phyloP scores from a whole-genome alignment of 164 flowering plant genomes.

The Aristolochia contorta region DNA sequence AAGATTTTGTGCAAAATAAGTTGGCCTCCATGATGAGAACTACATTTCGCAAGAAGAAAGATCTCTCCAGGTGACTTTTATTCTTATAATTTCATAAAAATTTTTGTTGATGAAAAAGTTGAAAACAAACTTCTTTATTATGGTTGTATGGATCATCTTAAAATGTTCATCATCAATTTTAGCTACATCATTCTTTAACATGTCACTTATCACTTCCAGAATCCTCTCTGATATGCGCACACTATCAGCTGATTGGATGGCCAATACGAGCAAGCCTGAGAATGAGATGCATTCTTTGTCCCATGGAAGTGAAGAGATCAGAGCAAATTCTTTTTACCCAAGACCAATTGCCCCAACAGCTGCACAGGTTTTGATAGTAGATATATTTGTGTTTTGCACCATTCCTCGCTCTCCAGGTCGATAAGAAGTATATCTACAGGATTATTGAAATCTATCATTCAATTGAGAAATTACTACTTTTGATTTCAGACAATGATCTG shows the following conservation, averaged over 20 bases:
- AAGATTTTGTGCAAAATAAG: constrained; percentile 95
- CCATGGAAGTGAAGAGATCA: constrained; percentile 78
- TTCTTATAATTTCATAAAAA: too few relatives aligned
- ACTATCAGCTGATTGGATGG: constrained; percentile 99
- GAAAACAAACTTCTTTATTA: too few relatives aligned
- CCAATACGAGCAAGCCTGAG: constrained; percentile 81
- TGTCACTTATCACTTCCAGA: constrained; percentile 42
- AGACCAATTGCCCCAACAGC: constrained; percentile 97
- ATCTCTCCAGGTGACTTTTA: constrained; percentile 62
- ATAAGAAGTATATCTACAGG: too few relatives aligned
- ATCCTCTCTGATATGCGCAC: constrained; percentile 98
- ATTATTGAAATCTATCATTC: too few relatives aligned
- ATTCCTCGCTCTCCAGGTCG: too few relatives aligned
- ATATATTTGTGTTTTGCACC: too few relatives aligned
- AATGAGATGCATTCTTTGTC: constrained; percentile 50
- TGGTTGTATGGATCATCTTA: too few relatives aligned
- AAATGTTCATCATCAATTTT: neutral
- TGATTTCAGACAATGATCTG: too few relatives aligned
- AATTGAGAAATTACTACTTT: too few relatives aligned
- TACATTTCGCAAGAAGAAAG: constrained; percentile 93
- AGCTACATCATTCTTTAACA: neutral
- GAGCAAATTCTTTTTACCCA: constrained; percentile 62
- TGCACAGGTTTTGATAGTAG: constrained; percentile 56
- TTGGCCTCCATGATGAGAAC: constrained; percentile 88
- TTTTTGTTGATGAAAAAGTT: too few relatives aligned